phyloP scores from a whole-genome alignment of 257 asterid genomes.

The Phtheirospermum japonicum region DNA sequence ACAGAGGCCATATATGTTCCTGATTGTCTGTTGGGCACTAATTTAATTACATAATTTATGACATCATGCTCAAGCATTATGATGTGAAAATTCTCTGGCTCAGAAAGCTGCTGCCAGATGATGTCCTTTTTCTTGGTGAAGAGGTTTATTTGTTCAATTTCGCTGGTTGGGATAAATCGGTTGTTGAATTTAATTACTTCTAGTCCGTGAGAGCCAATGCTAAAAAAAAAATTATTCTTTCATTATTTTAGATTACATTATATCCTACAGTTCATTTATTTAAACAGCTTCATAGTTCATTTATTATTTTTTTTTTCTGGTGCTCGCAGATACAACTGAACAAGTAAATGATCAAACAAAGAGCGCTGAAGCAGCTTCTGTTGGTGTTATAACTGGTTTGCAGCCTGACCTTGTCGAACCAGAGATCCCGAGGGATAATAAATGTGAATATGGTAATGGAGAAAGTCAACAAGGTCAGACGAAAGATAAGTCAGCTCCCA shows the following conservation, averaged over 20 bases:
- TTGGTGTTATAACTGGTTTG: constrained; percentile 23
- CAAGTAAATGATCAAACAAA: constrained; percentile 28
- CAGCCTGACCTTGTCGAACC: constrained; percentile 26
- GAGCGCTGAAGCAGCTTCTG: constrained; percentile 27
- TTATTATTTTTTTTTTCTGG: constrained; percentile 5
- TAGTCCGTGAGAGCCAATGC: background rate
- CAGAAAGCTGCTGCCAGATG: too few relatives aligned
- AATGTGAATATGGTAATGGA: constrained; percentile 21
- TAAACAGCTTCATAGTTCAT: background rate
- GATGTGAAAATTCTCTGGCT: too few relatives aligned
- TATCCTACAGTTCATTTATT: background rate
- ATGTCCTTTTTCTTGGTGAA: too few relatives aligned
- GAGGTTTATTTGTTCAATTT: too few relatives aligned
- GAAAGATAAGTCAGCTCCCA: constrained; percentile 26
- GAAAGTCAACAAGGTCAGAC: constrained; percentile 25
- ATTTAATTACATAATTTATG: too few relatives aligned
- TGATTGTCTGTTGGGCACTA: too few relatives aligned
- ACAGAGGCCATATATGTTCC: too few relatives aligned
- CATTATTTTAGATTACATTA: background rate
- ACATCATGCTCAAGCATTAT: too few relatives aligned
- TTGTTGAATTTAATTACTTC: too few relatives aligned
- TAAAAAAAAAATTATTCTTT: background rate
- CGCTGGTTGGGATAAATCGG: too few relatives aligned
- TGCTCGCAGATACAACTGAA: constrained; percentile 36
- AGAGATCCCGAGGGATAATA: constrained; percentile 20